Evolutionary conservation across 2,329 filamentous ascomycete species (phyloP), one percentile per base, ranked within the genome.

Genomic region (Alternaria ethzedia): DNA sequence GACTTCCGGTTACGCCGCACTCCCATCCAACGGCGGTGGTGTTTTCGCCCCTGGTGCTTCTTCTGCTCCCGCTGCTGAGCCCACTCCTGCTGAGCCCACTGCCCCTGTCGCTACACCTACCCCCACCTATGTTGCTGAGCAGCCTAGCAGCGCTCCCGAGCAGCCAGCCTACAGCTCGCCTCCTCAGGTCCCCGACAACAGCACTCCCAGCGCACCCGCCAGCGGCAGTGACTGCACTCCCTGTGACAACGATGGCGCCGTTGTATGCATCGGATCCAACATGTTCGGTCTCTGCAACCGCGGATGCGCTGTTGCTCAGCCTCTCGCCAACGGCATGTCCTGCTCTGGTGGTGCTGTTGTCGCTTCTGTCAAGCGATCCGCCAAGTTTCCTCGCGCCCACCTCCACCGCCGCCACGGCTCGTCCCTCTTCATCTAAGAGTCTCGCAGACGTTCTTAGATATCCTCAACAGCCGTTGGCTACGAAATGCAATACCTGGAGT

Each of bases 201-300:
- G 63, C 58, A 51, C 57, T 61, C 57, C 65, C 15, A 49, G 64
- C 15, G 59, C 68, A 6, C 57, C 67, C n/a, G 32, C 60, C 28
- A 30, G 54, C 36, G 58, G 58, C 28, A 65, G 63, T 13, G 67
- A 70, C 59, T 72, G 73, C 68, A 71, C 68, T 41, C 68, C 81
- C 41, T 84, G 83, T 77, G 72, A 75, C 13, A 76, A 69, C 41
- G 77, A 82, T 9, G 82, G 82, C 20, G 73, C 70, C 25, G 68
- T 85, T 49, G 74, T 84, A 59, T 85, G 83, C 75, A 81, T 83
- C 36, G 81, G 81, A 54, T 67, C 59, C 52, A 74, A 66, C 43
- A 75, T 80, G 25, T 85, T 82, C 59, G 83, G 82, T 30, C 73
- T 84, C 36, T 84, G 82, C 79, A 77, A 83, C 75, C 73, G 77